Base-by-base conservation (phyloP, 208 protist genomes). In the Trypanosoma congolense region DNA sequence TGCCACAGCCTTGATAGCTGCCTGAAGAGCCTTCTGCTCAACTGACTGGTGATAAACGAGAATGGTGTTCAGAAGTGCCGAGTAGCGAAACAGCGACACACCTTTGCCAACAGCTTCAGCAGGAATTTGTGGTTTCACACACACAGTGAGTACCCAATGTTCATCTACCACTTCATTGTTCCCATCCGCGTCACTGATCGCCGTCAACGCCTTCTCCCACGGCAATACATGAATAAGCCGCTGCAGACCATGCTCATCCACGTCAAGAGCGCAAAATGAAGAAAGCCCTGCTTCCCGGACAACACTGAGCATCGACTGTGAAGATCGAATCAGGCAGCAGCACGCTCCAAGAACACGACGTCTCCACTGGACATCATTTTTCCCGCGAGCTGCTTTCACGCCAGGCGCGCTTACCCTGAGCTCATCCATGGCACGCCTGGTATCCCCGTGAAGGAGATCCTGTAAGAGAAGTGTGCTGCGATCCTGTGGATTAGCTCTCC, bases 171-270 rank as follows among this genome's bases (percentile, higher is more conserved):
- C 42, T 28, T 69, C 56, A 2, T 49, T 42, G 25, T 38, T 45
- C 6, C 46, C 35, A 1, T 19, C 2, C 49, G 50, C 26, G 42
- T 54, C 64, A 36, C 22, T 43, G 25, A 80, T 40, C 22, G 67
- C 74, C 5, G 28, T 56, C 12, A 71, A 8, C 10, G 65, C 78
- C 18, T 64, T 35, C 24, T 35, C 33, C 42, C 57, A 53, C n/a
- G 65, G 57, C 40, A 94, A 57, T 14, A 77, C 81, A 42, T 50
- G 55, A 19, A 92, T 31, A 26, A 94, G 52, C 24, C 83, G 73
- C 63, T 90, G 75, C 28, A 89, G 46, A 3, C 76, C 87, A 58
- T 86, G 69, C 24, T 65, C 61, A 65, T 91, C 82, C 18, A 94
- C 28, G 47, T 94, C 83, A 22, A 54, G 36, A 1, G 72, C 61